These are phyloP conservation scores for Leishmania amazonensis DNA, from an alignment of 208 protist species.

Conservation along the genomic window DNA sequence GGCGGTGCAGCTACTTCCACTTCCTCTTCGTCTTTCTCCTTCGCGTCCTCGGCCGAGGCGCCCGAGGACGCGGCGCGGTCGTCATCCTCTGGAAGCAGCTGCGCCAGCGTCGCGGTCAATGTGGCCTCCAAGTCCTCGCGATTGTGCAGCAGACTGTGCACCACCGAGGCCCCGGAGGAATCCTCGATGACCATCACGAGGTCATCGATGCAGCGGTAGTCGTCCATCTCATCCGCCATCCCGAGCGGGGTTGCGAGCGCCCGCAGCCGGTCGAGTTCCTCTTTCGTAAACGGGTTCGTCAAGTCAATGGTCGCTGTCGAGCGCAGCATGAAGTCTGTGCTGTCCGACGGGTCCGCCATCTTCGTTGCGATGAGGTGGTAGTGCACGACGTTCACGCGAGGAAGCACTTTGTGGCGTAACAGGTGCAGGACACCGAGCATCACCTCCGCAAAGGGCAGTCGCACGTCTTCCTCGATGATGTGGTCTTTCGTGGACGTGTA, in stretches of 20 bases:
- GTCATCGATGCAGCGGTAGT: constrained; percentile 70
- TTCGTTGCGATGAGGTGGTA: constrained; percentile 84
- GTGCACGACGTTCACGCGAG: constrained; percentile 73
- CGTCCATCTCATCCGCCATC: constrained; percentile 54
- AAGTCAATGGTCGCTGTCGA: constrained; percentile 68
- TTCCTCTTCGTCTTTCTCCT: constrained; percentile 20
- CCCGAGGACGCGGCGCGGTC: constrained; percentile 30
- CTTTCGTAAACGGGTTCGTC: constrained; percentile 59
- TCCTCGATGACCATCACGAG: constrained; percentile 69
- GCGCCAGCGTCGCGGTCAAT: constrained; percentile 80
- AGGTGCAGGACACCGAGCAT: constrained; percentile 82
- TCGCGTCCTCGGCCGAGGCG: constrained; percentile 22
- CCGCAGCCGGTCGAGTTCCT: constrained; percentile 52
- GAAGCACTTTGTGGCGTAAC: constrained; percentile 54
- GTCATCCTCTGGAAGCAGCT: constrained; percentile 77
- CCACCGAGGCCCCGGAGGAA: constrained; percentile 51
- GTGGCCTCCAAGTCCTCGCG: constrained; percentile 81
- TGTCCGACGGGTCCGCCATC: constrained; percentile 34
- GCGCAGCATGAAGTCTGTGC: constrained; percentile 29
- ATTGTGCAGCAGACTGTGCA: constrained; percentile 78
- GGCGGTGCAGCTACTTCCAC: constrained; percentile 7
- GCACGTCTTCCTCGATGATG: constrained; percentile 76
- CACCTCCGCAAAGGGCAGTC: constrained; percentile 76
- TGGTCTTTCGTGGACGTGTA: constrained; percentile 75
- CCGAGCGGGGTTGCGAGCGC: constrained; percentile 73